Base-by-base conservation (phyloP, 805 yeast species). In the Yamadazyma scolyti region DNA sequence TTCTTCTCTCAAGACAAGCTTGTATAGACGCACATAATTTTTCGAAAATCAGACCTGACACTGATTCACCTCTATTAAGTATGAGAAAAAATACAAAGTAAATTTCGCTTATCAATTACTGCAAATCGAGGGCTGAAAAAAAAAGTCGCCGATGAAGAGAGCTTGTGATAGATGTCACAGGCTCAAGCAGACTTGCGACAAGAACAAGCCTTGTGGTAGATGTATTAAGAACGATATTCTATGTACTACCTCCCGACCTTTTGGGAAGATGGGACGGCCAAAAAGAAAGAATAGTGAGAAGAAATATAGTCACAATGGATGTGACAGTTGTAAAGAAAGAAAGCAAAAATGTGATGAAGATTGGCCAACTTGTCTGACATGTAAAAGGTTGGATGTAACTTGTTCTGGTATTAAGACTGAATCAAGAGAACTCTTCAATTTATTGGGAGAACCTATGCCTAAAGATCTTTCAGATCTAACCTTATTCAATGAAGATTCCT, bases 111-210 rank as follows among this genome's bases (percentile, higher is more conserved):
- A 11, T 11, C n/a, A n/a, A n/a, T n/a, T n/a, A n/a, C n/a, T n/a
- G n/a, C n/a, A n/a, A n/a, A n/a, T n/a, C n/a, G n/a, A n/a, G n/a
- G n/a, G n/a, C n/a, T n/a, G n/a, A n/a, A n/a, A n/a, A n/a, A n/a
- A n/a, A n/a, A n/a, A n/a, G n/a, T n/a, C 15, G 27, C 16, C 27
- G 9, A 24, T 10, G 6, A 25, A 25, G 19, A 27, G 36, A 19
- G 53, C 56, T 10, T 53, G 58, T 35, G 58, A 53, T 25, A 31
- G 49, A 25, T 53, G 58, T 31, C 49, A 52, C 30, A 36, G 31
- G 26, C 38, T 45, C 12, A 53, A 53, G 28, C 51, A 50, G 31
- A 40, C 39, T 10, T 53, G 58, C 29, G 25, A 31, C 7, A 47
- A 56, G 21, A 3, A 12, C 4, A 40, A 33, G 2, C 52, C 53